Evolutionary conservation across 495 filamentous ascomycete genomes (phyloP).

Genomic region (Hypomontagnella monticulosa): DNA sequence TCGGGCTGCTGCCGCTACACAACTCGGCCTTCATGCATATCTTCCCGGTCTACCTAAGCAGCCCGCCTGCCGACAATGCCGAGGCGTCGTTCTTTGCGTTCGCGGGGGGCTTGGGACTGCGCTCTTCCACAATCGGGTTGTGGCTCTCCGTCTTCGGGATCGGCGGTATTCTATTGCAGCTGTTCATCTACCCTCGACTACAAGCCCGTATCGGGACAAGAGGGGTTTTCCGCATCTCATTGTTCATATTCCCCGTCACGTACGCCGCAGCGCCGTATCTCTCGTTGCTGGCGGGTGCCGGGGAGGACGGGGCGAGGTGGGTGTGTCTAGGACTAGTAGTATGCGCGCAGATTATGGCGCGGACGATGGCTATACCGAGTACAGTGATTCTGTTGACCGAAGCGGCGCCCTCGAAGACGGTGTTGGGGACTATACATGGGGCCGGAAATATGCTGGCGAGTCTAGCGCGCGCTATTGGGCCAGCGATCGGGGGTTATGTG

Average conservation of each 20-base stretch:
- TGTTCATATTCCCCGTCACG: slow-evolving; percentile 71
- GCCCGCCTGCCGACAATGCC: slow-evolving; percentile 63
- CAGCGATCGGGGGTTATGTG: slow-evolving; percentile 70
- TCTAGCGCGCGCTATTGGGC: slow-evolving; percentile 70
- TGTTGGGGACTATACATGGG: slow-evolving; percentile 76
- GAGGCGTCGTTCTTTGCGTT: slow-evolving; percentile 68
- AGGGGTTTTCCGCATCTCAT: slow-evolving; percentile 64
- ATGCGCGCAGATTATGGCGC: slow-evolving; percentile 72
- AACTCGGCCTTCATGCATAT: slow-evolving; percentile 79
- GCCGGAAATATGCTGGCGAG: slow-evolving; percentile 70
- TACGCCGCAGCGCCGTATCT: slow-evolving; percentile 76
- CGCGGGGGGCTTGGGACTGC: slow-evolving; percentile 75
- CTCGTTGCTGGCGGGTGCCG: slow-evolving; percentile 61
- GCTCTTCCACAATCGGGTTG: slow-evolving; percentile 72
- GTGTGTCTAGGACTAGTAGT: slow-evolving; percentile 70
- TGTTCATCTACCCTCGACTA: slow-evolving; percentile 73
- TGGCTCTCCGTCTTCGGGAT: slow-evolving; percentile 75
- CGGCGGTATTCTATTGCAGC: slow-evolving; percentile 73
- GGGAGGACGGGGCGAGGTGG: slow-evolving; percentile 42
- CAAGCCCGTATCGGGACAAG: slow-evolving; percentile 70
- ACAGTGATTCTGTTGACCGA: slow-evolving; percentile 77
- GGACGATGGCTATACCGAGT: slow-evolving; percentile 75
- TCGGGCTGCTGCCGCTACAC: slow-evolving; percentile 76
- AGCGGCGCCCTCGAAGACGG: slow-evolving; percentile 65
- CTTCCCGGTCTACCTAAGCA: slow-evolving; percentile 76